phyloP scores from a whole-genome alignment of 2,329 filamentous ascomycete genomes.

The Cadophora gregata region DNA sequence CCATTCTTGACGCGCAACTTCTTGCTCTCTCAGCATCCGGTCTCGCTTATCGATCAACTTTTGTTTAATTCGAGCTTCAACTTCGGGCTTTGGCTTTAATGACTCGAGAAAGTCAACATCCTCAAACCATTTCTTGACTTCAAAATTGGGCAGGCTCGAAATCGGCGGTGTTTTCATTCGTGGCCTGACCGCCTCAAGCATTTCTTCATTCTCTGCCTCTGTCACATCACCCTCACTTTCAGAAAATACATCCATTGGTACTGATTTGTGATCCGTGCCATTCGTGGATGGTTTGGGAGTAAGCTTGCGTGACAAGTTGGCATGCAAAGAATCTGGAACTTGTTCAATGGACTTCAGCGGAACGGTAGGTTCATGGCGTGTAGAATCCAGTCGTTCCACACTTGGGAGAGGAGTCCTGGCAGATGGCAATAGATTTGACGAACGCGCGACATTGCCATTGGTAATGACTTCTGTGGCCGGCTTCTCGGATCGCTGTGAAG shows the following conservation, averaged over 20 bases:
- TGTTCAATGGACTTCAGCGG: slow-evolving; percentile 14
- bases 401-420: slow-evolving; percentile 12
- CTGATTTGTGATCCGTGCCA: slow-evolving; percentile 3
- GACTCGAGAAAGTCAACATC: slow-evolving; percentile 37
- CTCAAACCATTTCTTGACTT: slow-evolving; percentile 35
- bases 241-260: slow-evolving; percentile 15
- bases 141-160: slow-evolving; percentile 37
- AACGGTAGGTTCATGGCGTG: neutral
- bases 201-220: slow-evolving; percentile 35
- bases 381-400: neutral
- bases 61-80: slow-evolving; percentile 32
- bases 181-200: slow-evolving; percentile 38
- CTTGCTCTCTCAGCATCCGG: slow-evolving; percentile 34
- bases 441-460: neutral
- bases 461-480: neutral
- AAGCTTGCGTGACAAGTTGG: neutral
- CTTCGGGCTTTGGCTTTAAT: slow-evolving; percentile 31
- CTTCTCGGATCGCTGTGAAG: neutral
- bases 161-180: slow-evolving; percentile 43
- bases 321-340: neutral
- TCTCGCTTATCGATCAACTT: slow-evolving; percentile 27
- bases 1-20: slow-evolving; percentile 38
- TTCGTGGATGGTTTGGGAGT: slow-evolving; percentile 4
- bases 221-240: slow-evolving; percentile 35
- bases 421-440: neutral